These are phyloP conservation scores for Arachis hypogaea DNA, from an alignment of 306 rosid genomes.

Conservation along the genomic window DNA sequence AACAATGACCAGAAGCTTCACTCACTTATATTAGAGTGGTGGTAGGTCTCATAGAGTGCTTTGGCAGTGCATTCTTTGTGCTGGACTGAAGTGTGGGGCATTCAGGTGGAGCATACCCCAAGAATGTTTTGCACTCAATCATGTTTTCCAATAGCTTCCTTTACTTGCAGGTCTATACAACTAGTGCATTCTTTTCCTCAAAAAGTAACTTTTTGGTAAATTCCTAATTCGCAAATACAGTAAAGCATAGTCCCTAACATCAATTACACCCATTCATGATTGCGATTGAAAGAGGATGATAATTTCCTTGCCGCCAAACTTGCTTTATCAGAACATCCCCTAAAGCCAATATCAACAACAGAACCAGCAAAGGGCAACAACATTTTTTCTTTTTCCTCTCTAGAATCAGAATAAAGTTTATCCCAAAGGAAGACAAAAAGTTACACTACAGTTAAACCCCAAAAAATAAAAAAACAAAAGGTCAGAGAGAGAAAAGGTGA, in stretches of 20 bases:
- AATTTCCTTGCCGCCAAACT: conserved; percentile 38
- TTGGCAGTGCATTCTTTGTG: conserved; percentile 1
- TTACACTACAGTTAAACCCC: no score
- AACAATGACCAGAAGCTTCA: conserved; percentile 7
- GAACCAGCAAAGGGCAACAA: conserved; percentile 27
- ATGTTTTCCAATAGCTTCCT: conserved; percentile 6
- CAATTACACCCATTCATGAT: conserved; percentile 26
- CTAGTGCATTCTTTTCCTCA: background rate
- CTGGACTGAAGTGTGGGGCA: background rate
- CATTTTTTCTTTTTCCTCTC: conserved; percentile 1
- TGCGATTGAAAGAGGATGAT: conserved; percentile 24
- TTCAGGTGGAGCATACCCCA: conserved; percentile 22
- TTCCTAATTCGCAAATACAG: conserved; percentile 22
- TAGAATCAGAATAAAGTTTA: conserved; percentile 20
- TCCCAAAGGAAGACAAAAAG: conserved; percentile 28
- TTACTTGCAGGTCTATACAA: background rate
- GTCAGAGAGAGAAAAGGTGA: background rate
- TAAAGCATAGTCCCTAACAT: conserved; percentile 12
- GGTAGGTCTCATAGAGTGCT: conserved; percentile 7
- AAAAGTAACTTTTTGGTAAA: conserved; percentile 17
- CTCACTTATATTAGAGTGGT: conserved; percentile 1
- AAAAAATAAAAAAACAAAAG: no score
- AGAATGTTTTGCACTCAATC: conserved; percentile 14
- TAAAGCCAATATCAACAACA: conserved; percentile 40
- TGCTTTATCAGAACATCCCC: conserved; percentile 19